Evolutionary conservation across 2,329 filamentous ascomycete species (phyloP).

Genomic region (Neonectria sp.): DNA sequence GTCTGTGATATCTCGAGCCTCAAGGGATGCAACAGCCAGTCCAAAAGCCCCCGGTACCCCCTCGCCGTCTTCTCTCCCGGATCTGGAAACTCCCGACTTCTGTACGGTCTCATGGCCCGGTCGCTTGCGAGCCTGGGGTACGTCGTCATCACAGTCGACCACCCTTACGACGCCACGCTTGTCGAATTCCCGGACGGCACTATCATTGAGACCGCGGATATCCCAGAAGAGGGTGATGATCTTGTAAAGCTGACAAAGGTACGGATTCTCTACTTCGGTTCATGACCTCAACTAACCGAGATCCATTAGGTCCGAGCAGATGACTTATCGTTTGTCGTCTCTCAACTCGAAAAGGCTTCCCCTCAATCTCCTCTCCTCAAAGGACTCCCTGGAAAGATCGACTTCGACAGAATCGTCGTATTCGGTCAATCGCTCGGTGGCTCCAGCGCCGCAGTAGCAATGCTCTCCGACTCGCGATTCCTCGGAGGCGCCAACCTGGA

Average conservation of each 20-base stretch:
- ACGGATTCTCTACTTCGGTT: background rate
- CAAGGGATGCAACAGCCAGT: constrained; percentile 20
- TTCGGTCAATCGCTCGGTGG: constrained; percentile 60
- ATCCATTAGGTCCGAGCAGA: constrained; percentile 49
- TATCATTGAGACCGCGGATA: constrained; percentile 35
- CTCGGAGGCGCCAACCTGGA: constrained; percentile 59
- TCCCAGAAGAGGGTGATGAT: constrained; percentile 18
- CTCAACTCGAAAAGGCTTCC: constrained; percentile 47
- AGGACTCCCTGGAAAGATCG: constrained; percentile 42
- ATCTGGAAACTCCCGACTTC: constrained; percentile 57
- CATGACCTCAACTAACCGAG: constrained; percentile 8
- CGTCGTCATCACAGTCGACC: constrained; percentile 64
- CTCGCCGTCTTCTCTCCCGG: constrained; percentile 61
- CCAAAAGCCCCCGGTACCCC: constrained; percentile 45
- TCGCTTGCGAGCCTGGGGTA: constrained; percentile 63
- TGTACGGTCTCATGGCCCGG: constrained; percentile 61
- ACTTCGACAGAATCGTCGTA: constrained; percentile 50
- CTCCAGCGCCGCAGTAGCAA: constrained; percentile 53
- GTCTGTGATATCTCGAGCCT: constrained; percentile 42
- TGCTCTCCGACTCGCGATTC: constrained; percentile 52
- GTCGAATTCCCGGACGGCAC: constrained; percentile 64
- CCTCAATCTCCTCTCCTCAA: constrained; percentile 35
- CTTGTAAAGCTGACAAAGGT: constrained; percentile 42
- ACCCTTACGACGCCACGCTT: constrained; percentile 61
- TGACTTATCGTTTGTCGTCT: constrained; percentile 57